These are phyloP conservation scores for Auxenochlorella pyrenoidosa DNA, from an alignment of 139 green algal species.

Conservation along the genomic window DNA sequence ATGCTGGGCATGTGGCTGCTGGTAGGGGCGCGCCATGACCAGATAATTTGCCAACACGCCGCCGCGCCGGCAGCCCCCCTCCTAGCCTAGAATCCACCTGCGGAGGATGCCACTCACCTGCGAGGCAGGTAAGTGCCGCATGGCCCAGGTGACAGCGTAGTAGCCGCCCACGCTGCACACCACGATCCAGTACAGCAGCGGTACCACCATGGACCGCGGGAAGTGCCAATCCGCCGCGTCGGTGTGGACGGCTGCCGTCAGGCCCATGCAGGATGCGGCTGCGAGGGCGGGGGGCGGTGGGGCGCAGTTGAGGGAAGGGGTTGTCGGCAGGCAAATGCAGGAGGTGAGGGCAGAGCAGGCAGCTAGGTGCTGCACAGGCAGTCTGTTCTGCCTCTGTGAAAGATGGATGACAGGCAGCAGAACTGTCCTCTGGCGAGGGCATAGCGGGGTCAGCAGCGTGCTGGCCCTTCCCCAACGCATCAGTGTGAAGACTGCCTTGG, in stretches of 20 bases:
- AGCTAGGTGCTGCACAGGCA: no score
- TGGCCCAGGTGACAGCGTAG: constrained; percentile 70
- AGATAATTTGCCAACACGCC: neutral
- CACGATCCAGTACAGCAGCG: constrained; percentile 73
- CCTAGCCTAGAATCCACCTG: no score
- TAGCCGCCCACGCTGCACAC: constrained; percentile 74
- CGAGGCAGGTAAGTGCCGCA: constrained; percentile 62
- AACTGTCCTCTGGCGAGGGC: constrained; percentile 20
- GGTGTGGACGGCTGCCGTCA: constrained; percentile 45
- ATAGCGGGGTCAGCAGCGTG: neutral
- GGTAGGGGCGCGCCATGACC: neutral
- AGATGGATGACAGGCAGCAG: neutral
- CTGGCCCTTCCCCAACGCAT: no score
- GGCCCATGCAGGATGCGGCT: constrained; percentile 50
- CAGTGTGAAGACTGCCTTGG: no score
- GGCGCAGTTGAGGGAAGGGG: no score
- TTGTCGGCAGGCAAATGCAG: no score
- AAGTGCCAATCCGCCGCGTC: constrained; percentile 46
- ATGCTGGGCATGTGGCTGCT: no score
- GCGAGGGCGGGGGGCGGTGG: no score
- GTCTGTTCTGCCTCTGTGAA: no score
- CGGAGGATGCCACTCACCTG: no score
- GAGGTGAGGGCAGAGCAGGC: neutral
- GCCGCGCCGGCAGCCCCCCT: no score
- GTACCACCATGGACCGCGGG: constrained; percentile 41